Percentiles rank a stretch among this genome's conserved stretches.
Evolutionary conservation across 169 alveolate species (phyloP).

Genomic region (Babesia divergens): DNA sequence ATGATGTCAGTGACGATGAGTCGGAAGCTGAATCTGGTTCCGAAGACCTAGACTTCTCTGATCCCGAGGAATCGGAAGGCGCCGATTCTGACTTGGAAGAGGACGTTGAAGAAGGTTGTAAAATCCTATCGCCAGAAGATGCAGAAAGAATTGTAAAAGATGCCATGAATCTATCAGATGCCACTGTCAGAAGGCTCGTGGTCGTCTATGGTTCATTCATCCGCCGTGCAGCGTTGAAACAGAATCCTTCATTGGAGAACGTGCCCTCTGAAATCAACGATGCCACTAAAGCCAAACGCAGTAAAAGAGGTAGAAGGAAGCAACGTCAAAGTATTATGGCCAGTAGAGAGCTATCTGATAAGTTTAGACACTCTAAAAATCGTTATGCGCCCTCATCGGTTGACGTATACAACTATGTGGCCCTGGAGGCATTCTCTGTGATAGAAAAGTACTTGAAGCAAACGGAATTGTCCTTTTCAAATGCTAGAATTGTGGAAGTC

Average conservation of each 20-base stretch:
- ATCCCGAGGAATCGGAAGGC: slow-evolving; percentile 6
- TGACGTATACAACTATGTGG: slow-evolving; percentile 41
- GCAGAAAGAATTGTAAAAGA: slow-evolving; percentile 14
- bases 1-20: slow-evolving; percentile 31
- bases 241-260: neutral
- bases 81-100: slow-evolving; percentile 23
- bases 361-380: neutral
- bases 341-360: slow-evolving; percentile 8
- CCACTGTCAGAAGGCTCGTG: slow-evolving; percentile 11
- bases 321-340: neutral
- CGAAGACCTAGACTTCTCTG: slow-evolving; percentile 11
- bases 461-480: neutral
- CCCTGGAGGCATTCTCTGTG: neutral
- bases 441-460: slow-evolving; percentile 4
- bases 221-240: slow-evolving; percentile 4
- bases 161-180: neutral
- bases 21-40: slow-evolving; percentile 13
- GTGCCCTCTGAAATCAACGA: neutral
- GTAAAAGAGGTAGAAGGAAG: neutral
- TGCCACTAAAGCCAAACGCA: neutral
- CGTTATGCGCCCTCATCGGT: slow-evolving; percentile 2
- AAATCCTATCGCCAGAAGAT: neutral
- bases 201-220: slow-evolving; percentile 28
- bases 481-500: slow-evolving; percentile 11
- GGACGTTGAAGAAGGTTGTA: slow-evolving; percentile 24